Conservation (phyloP, 768 basidiomycete genomes). For the Boletellus sp. region DNA sequence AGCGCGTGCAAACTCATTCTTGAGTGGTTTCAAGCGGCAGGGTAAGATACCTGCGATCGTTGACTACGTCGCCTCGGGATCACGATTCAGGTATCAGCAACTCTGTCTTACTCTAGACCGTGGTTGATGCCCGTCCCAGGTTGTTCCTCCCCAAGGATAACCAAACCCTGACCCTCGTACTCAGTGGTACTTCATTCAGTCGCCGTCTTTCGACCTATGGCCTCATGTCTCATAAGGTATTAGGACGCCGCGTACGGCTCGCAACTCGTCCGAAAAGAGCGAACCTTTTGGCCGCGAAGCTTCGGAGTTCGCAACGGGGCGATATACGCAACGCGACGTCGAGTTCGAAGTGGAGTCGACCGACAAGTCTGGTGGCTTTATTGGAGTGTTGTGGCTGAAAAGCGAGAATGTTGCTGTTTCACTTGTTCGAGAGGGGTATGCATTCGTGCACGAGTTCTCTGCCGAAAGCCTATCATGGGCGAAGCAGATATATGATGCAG, state of each 20-base stretch:
- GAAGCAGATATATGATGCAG: conserved; percentile 76
- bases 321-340: conserved; percentile 92
- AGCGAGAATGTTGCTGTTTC: conserved; percentile 81
- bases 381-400: conserved; percentile 82
- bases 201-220: neutral
- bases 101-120: neutral
- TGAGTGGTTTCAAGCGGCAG: conserved; percentile 87
- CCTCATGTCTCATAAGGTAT: conserved; percentile 55
- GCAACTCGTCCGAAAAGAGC: conserved; percentile 75
- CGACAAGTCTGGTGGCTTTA: conserved; percentile 96
- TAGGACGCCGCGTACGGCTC: conserved; percentile 83
- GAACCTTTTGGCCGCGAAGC: conserved; percentile 89
- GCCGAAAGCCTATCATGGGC: conserved; percentile 80
- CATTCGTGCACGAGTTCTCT: conserved; percentile 83
- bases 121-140: conserved; percentile 36
- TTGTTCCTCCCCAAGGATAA: conserved; percentile 88
- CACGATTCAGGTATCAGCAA: conserved; percentile 80
- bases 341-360: conserved; percentile 88
- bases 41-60: conserved; percentile 83
- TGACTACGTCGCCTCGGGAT: conserved; percentile 91
- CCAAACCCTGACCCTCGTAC: conserved; percentile 87
- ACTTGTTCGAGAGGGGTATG: conserved; percentile 85
- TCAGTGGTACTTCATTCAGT: conserved; percentile 54
- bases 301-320: conserved; percentile 68
- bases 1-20: conserved; percentile 77